Evolutionary conservation across 1,139 yeast genomes (phyloP), one percentile per base, ranked within the genome.

Genomic region (Saccharomycopsis hybrid): DNA sequence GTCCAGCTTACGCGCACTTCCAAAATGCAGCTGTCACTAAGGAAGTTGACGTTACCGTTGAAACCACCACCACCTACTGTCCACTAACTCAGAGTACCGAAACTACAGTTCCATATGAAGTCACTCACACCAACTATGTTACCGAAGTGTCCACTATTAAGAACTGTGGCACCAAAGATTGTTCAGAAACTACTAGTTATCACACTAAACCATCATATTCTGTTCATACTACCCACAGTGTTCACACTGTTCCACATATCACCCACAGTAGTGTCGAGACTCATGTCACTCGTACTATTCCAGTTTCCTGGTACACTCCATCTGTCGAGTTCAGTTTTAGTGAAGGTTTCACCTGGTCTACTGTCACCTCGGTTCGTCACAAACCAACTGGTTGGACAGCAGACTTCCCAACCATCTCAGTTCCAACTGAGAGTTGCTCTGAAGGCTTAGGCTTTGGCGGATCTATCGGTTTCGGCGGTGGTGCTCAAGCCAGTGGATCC

Each of bases 131-230:
- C n/a, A 18, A 31, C 35, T n/a, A 27, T 27, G 35, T 44, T 29
- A 45, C 49, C 24, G 48, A 39, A 18, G 47, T 48, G 4, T 31
- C 35, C 7, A 28, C 33, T 47, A 18, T 38, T 31, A 42, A 36
- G 9, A 35, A 48, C 30, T 44, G 51, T 41, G 51, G 51, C 18
- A 32, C 35, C 25, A 31, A 13, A 11, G 44, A 37, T 31, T 48
- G 48, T 35, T 8, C 18, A 13, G 39, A 11, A 5, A 25, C 39
- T 11, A 25, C 27, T 8, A 36, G n/a, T 29, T 18, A 18, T 18
- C 18, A 18, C 18, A 4, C n/a, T 18, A 35, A 24, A 13, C 18
- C 46, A 11, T 29, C 50, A 28, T 39, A 33, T 8, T 5, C 9
- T 3, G 11, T 11, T 11, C 25, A 24, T 5, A 42, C 49, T 27